Evolutionary conservation across 805 yeast species (phyloP), one percentile per base, ranked within the genome.

Genomic region (Maudiozyma pseudohumilis): DNA sequence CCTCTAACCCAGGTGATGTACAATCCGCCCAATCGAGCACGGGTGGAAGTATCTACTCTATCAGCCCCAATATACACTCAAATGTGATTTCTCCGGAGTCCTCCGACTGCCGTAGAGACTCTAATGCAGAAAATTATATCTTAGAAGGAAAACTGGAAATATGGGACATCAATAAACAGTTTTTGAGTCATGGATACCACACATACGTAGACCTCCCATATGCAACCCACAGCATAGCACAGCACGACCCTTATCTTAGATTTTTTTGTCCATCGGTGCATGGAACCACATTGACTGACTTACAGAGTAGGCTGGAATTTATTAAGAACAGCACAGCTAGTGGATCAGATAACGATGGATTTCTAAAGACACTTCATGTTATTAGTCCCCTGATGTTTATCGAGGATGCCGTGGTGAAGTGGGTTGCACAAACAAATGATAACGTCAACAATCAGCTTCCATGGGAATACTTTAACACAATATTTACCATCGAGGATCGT

Each of bases 91-190:
- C 31, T 6, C 6, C 11, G 6, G 20, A 28, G 11, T 28, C 31
- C 7, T 28, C 20, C 11, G 18, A 6, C 3, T 12, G 11, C 8
- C n/a, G 10, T 13, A 16, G 19, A 16, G 31, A 28, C 9, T n/a
- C 11, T 16, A 28, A 28, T 12, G 8, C 11, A 3, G 31, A 28
- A 4, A 3, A 18, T 3, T 7, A 15, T 10, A 17, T 6, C 29
- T 25, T 33, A 15, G 27, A 30, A 18, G 17, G 24, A 19, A 32
- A 37, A 32, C 6, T 29, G 6, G 17, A 36, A 10, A 21, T 43
- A 17, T 43, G 45, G 47, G 25, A 43, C 25, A 24, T 40, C 4
- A 36, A 39, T 8, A 41, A 43, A 16, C 42, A 28, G 27, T 34
- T 41, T 30, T 33, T 43, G 10, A 18, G 31, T 7, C 36, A 29